phyloP scores from a whole-genome alignment of 306 rosid genomes.

The Lathyrus oleraceus region DNA sequence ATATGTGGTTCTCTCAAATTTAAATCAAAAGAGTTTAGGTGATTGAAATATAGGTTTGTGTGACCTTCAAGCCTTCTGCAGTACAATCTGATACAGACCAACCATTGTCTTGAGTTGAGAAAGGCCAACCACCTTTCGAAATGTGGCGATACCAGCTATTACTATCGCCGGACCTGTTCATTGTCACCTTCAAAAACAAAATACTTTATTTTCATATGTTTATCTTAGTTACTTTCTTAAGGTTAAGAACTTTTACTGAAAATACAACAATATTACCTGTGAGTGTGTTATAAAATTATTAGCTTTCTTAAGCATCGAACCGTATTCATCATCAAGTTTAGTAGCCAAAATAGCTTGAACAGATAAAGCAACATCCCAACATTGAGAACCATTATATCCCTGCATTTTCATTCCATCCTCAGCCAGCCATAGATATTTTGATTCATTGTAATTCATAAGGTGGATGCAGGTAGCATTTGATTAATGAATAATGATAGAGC shows the following conservation, averaged over 20 bases:
- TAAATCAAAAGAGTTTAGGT: no score
- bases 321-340: constrained; percentile 51
- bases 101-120: constrained; percentile 71
- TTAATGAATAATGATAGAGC: no score
- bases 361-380: constrained; percentile 67
- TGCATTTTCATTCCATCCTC: constrained; percentile 97
- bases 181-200: constrained; percentile 39
- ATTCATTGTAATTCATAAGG: no score
- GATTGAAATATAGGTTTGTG: neutral
- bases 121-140: constrained; percentile 76
- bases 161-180: constrained; percentile 44
- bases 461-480: no score
- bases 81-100: constrained; percentile 79
- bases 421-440: constrained; percentile 63
- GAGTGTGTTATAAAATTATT: constrained; percentile 51
- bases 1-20: neutral
- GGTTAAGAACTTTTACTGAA: no score
- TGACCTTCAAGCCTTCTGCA: constrained; percentile 72
- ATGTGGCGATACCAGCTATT: constrained; percentile 63
- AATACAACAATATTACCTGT: constrained; percentile 45
- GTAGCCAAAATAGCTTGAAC: constrained; percentile 73
- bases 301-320: constrained; percentile 61
- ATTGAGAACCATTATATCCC: constrained; percentile 79
- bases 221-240: neutral
- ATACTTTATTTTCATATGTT: no score